Base-by-base conservation (phyloP, 441 rosid genomes). In the Melastoma candidum region DNA sequence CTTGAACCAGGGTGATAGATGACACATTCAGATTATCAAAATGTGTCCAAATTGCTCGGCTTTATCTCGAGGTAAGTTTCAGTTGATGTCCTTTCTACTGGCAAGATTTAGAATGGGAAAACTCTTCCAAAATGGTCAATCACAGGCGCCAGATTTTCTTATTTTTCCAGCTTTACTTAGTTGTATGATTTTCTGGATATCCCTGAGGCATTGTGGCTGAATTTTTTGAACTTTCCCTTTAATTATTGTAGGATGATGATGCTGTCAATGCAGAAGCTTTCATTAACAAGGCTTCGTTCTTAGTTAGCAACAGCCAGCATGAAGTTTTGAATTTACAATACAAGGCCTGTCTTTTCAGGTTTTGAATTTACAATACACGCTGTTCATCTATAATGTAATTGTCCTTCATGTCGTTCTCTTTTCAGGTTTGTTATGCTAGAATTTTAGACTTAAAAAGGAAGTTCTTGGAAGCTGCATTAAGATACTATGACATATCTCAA, bases 11-110 rank as follows among this genome's bases (percentile, higher is more conserved):
- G 93, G 86, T 82, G 12, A 70, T 87, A 66, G 99, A 94, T 48
- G 95, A 87, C 51, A 73, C 22, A 17, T 17, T 17, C 22, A 80
- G 82, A 73, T 73, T 94, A 66, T 77, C 96, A 54, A 94, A 94
- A 67, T 94, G 99, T 75, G 95, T 90, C 63, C 99, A 94, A 72
- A 94, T 87, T 65, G 99, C 99, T 64, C 87, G 99, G 59, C 71
- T 90, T 26, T 94, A 94, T 73, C 95, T 94, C 3, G 95, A 94
- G 97, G 95, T 94, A 75, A 58, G 43, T 44, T 12, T 32, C 41
- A 32, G 41, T 32, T 17, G 41, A 32, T 32, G 8, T 32, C 41
- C 41, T 32, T 32, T 32, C 8, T 32, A 8, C 5, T 32, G 41
- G 5, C 41, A 32, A 17, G 22, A 17, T 17, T 17, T 17, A 17